Conservation (phyloP, 176 grass and related monocot genomes). For the Carex myosuroides region DNA sequence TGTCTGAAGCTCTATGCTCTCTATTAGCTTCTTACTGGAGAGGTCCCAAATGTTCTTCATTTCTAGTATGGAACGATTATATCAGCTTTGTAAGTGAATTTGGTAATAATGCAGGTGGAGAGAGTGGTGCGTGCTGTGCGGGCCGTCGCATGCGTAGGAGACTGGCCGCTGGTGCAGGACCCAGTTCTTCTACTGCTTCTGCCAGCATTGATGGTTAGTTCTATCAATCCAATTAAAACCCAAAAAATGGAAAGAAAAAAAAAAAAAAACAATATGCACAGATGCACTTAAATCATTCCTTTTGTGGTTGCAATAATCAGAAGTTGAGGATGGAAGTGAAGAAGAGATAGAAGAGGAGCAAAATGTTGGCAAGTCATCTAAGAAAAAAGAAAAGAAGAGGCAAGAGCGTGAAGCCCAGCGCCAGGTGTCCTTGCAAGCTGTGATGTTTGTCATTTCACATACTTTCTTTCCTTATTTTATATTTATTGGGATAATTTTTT, state of each 20-base stretch:
- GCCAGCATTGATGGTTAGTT: slow-evolving; percentile 45
- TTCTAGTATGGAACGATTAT: background rate
- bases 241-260: background rate
- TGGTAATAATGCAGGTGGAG: slow-evolving; percentile 35
- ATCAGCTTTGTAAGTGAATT: background rate
- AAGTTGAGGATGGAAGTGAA: slow-evolving; percentile 39
- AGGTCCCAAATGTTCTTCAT: background rate
- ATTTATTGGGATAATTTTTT: background rate
- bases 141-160: slow-evolving; percentile 74
- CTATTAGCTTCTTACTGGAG: background rate
- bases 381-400: slow-evolving; percentile 84
- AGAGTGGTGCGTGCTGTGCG: slow-evolving; percentile 42
- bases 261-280: background rate
- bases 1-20: background rate
- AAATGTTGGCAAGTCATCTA: slow-evolving; percentile 47
- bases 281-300: background rate
- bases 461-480: background rate
- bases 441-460: background rate
- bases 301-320: slow-evolving; percentile 22
- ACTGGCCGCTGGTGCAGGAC: slow-evolving; percentile 26
- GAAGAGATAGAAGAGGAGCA: slow-evolving; percentile 36
- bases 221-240: background rate
- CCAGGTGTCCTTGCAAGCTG: slow-evolving; percentile 34
- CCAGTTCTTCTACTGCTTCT: slow-evolving; percentile 50
- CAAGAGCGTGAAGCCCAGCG: slow-evolving; percentile 67